Conservation (phyloP, 768 basidiomycete genomes). For the Glaciozyma martinii region DNA sequence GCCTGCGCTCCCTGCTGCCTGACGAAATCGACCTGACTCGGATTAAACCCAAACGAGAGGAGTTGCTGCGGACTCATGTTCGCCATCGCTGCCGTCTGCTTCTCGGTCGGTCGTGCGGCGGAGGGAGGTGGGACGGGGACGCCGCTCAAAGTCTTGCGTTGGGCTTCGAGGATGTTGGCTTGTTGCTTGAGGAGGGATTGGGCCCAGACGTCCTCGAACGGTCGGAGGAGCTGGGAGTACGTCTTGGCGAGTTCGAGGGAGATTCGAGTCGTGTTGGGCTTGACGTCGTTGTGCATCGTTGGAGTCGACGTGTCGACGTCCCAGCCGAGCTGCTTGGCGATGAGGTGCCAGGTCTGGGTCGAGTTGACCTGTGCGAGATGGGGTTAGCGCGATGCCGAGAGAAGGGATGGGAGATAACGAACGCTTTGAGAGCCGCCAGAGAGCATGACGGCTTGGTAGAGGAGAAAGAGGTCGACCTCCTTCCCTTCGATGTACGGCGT, state of each 20-base stretch:
- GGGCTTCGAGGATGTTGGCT: constrained; percentile 12
- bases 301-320: constrained; percentile 17
- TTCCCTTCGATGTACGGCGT: constrained; percentile 27
- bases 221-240: constrained; percentile 25
- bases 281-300: background rate
- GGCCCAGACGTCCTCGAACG: constrained; percentile 33
- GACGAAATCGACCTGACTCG: constrained; percentile 1
- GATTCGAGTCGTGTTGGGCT: constrained; percentile 25
- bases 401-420: background rate
- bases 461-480: constrained; percentile 32
- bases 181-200: constrained; percentile 18
- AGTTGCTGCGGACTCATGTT: background rate
- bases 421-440: constrained; percentile 21
- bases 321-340: constrained; percentile 26
- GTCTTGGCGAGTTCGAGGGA: constrained; percentile 26
- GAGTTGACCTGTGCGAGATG: constrained; percentile 18
- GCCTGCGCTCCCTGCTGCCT: background rate
- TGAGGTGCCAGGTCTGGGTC: constrained; percentile 22
- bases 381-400: background rate
- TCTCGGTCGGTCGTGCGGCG: too few species aligned
- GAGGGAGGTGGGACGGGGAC: too few species aligned
- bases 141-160: background rate
- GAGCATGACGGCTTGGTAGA: constrained; percentile 29
- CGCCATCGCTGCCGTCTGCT: background rate
- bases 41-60: background rate